Evolutionary conservation across 495 filamentous ascomycete genomes (phyloP).

Genomic region (Annulohypoxylon moriforme): DNA sequence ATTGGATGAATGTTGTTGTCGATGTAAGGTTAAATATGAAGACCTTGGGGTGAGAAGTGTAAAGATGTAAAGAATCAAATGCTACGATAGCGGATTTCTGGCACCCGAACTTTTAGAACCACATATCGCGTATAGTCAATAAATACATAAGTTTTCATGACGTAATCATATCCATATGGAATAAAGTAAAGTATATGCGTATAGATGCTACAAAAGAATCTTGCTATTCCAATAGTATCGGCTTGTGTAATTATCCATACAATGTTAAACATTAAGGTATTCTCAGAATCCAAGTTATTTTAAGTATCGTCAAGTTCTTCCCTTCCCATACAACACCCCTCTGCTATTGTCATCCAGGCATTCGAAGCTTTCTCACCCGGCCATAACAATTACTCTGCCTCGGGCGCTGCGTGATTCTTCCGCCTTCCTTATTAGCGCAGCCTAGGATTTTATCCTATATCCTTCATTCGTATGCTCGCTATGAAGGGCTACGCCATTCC

Average conservation of each 20-base stretch:
- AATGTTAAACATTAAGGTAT: conserved; percentile 11
- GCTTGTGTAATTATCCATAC: not conserved
- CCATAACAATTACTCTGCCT: not conserved
- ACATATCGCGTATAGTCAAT: not conserved
- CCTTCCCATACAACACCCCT: not conserved
- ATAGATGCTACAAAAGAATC: not conserved
- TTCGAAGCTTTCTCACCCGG: not conserved
- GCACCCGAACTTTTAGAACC: not conserved
- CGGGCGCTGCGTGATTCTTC: not conserved
- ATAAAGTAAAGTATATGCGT: not conserved
- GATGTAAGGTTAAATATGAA: not conserved
- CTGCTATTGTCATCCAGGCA: not conserved
- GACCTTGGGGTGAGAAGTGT: no score
- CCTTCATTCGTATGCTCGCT: not conserved
- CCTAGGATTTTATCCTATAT: not conserved
- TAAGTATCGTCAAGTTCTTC: not conserved
- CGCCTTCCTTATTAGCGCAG: not conserved
- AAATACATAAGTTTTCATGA: not conserved
- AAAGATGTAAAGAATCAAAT: not conserved
- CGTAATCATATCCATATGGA: not conserved
- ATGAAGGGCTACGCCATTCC: not conserved
- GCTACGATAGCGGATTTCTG: no score
- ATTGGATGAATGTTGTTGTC: not conserved
- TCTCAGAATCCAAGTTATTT: not conserved
- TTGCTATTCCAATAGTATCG: not conserved